Conservation (phyloP, 2,329 filamentous ascomycete species). For the Sporothrix variecibatus region DNA sequence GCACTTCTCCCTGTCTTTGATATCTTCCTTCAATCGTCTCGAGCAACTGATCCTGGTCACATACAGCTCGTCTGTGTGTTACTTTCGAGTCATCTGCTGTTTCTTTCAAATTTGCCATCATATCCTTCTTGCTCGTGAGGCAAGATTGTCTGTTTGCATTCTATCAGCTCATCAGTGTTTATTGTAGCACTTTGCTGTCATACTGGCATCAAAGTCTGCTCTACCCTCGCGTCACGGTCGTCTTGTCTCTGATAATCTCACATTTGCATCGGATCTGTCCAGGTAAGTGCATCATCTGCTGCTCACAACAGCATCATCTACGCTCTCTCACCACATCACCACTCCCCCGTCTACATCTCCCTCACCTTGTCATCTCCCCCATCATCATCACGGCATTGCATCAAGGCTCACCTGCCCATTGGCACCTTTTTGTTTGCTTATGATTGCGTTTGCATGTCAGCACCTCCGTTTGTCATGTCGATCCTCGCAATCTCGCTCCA, state of each 20-base stretch:
- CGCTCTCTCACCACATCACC: background rate
- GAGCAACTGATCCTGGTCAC: background rate
- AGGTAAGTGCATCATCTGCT: background rate
- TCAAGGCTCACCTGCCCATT: background rate
- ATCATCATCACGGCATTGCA: background rate
- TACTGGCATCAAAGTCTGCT: background rate
- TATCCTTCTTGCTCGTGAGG: background rate
- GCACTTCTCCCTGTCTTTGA: background rate
- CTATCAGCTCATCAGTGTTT: background rate
- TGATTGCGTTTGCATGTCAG: background rate
- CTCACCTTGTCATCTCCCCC: constrained; percentile 8
- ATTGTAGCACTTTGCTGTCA: background rate
- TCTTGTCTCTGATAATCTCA: background rate
- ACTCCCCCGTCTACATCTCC: too few relatives aligned
- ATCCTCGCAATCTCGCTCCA: background rate
- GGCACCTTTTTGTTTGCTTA: background rate
- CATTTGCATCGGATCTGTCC: background rate
- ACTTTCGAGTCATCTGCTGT: too few relatives aligned
- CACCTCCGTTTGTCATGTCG: background rate
- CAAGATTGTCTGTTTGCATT: background rate
- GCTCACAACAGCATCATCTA: background rate
- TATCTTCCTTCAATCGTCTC: background rate
- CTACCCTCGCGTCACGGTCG: background rate
- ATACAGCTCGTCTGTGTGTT: background rate
- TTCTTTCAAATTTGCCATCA: background rate